These are phyloP conservation scores for Candida tetrigidarum DNA, from an alignment of 1,139 yeast species.

Conservation along the genomic window DNA sequence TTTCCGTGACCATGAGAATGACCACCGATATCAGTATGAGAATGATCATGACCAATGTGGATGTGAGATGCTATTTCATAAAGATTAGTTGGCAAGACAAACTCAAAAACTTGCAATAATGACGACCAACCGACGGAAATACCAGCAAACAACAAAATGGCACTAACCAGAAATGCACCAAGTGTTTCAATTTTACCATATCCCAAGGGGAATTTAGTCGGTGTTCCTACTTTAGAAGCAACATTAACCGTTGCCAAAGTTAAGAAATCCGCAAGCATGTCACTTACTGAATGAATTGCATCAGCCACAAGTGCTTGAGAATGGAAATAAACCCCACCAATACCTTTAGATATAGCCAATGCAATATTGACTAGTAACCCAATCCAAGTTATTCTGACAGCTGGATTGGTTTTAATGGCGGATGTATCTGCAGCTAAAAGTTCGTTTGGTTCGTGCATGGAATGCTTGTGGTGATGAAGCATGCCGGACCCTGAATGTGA, in stretches of 20 bases:
- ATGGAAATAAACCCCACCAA: constrained; percentile 91
- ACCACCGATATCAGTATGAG: constrained; percentile 31
- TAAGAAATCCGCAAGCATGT: constrained; percentile 84
- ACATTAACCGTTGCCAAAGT: constrained; percentile 89
- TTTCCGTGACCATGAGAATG: constrained; percentile 46
- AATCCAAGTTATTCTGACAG: constrained; percentile 90
- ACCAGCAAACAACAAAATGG: constrained; percentile 85
- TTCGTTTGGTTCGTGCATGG: constrained; percentile 47
- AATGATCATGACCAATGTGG: constrained; percentile 59
- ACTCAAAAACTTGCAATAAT: constrained; percentile 69
- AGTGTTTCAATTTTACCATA: constrained; percentile 92
- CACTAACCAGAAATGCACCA: constrained; percentile 88
- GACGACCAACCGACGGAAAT: constrained; percentile 91
- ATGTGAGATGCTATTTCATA: constrained; percentile 47
- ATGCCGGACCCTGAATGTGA: constrained; percentile 20
- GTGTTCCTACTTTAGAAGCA: constrained; percentile 67
- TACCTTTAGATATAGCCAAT: constrained; percentile 84
- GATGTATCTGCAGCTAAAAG: constrained; percentile 33
- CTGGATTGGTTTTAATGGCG: constrained; percentile 64
- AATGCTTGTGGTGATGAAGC: constrained; percentile 28
- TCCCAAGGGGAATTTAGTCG: constrained; percentile 74
- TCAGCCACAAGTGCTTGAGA: constrained; percentile 95
- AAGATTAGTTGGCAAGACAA: constrained; percentile 58
- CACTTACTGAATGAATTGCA: constrained; percentile 90
- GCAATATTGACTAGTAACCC: constrained; percentile 84